A percentile compares a stretch with the other conserved stretches of the same genome.
Conservation (phyloP, 345 rosid species). For the Erucastrum elatum region DNA sequence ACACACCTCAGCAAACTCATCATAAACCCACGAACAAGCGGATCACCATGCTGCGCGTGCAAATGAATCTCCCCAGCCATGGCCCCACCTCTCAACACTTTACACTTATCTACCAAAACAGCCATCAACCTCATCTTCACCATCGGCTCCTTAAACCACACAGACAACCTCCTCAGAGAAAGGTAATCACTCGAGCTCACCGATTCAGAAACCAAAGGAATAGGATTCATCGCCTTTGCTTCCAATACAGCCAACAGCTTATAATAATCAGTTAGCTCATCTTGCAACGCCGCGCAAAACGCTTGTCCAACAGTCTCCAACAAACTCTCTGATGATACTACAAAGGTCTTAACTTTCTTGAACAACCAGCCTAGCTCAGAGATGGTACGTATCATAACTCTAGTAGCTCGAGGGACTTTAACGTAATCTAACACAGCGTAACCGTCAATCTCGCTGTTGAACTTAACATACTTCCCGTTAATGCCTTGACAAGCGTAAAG, state of each 20-base stretch:
- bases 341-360: slow-evolving; percentile 77
- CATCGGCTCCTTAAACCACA: slow-evolving; percentile 91
- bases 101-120: slow-evolving; percentile 90
- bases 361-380: slow-evolving; percentile 97
- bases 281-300: slow-evolving; percentile 93
- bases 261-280: slow-evolving; percentile 81
- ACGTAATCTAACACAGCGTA: slow-evolving; percentile 58
- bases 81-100: slow-evolving; percentile 88
- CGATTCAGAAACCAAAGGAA: slow-evolving; percentile 76
- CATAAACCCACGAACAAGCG: slow-evolving; percentile 89
- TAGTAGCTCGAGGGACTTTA: slow-evolving; percentile 71
- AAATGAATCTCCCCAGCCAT: slow-evolving; percentile 97
- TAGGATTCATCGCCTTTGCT: slow-evolving; percentile 88
- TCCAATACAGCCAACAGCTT: slow-evolving; percentile 87
- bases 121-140: slow-evolving; percentile 99
- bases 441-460: slow-evolving; percentile 63
- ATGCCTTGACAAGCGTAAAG: slow-evolving; percentile 91
- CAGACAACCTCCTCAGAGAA: slow-evolving; percentile 80
- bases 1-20: slow-evolving; percentile 74
- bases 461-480: slow-evolving; percentile 84
- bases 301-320: slow-evolving; percentile 94
- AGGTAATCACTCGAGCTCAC: slow-evolving; percentile 70
- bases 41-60: slow-evolving; percentile 96
- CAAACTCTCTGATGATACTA: slow-evolving; percentile 60
- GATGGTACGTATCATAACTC: slow-evolving; percentile 71